These are phyloP conservation scores for Ustilago trichophora DNA, from an alignment of 1,284 basidiomycete genomes.

Conservation along the genomic window DNA sequence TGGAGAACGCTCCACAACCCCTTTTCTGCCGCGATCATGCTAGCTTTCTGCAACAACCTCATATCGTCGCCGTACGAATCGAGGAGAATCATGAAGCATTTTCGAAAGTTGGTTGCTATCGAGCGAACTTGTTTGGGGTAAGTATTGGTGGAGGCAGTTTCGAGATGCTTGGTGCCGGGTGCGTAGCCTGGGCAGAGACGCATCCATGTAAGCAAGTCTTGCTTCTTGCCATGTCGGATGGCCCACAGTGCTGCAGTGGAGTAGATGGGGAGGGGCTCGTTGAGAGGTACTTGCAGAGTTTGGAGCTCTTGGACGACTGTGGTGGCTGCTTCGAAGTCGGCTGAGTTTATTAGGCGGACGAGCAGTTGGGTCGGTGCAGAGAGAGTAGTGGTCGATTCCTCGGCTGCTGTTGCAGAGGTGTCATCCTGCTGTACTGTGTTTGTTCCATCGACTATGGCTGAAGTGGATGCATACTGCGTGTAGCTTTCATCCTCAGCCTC, in stretches of 20 bases:
- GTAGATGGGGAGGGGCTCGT: slow-evolving; percentile 17
- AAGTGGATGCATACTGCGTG: slow-evolving; percentile 11
- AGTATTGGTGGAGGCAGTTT: background rate
- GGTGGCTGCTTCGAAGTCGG: slow-evolving; percentile 31
- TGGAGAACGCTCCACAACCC: slow-evolving; percentile 24
- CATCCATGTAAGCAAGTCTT: slow-evolving; percentile 42
- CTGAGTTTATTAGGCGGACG: slow-evolving; percentile 27
- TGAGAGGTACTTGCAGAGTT: slow-evolving; percentile 11
- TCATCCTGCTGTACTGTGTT: no score
- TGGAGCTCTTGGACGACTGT: slow-evolving; percentile 33
- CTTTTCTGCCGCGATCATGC: slow-evolving; percentile 30
- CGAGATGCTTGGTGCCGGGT: slow-evolving; percentile 4
- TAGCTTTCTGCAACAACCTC: slow-evolving; percentile 17
- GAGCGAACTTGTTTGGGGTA: slow-evolving; percentile 1
- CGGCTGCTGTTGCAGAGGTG: no score
- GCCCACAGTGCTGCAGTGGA: slow-evolving; percentile 33
- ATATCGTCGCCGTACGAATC: slow-evolving; percentile 33
- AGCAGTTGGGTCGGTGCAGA: slow-evolving; percentile 29
- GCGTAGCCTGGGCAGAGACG: slow-evolving; percentile 29
- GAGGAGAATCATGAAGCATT: slow-evolving; percentile 30
- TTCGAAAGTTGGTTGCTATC: slow-evolving; percentile 10
- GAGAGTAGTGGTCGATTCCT: no score
- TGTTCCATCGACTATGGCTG: background rate
- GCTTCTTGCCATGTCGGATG: slow-evolving; percentile 17
- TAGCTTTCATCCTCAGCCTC: slow-evolving; percentile 32